Conservation (phyloP, 371 early-diverging fungal genomes). For the Actinomucor elegans region DNA sequence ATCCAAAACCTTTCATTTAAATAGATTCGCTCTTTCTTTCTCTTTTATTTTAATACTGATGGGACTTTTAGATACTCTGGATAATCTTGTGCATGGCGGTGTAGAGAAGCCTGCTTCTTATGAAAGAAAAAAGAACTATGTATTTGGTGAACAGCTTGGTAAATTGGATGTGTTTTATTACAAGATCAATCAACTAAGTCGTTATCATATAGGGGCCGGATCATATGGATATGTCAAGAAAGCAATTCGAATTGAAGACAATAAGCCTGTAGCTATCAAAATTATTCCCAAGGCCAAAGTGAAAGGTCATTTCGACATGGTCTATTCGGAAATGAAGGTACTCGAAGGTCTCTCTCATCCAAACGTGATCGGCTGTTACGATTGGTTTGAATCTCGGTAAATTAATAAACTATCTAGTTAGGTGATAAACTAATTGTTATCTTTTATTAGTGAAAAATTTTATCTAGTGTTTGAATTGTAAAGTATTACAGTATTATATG, state of each 20-base stretch:
- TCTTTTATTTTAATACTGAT: slow-evolving; percentile 6
- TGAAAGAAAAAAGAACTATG: slow-evolving; percentile 67
- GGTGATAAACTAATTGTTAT: neutral
- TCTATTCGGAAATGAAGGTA: slow-evolving; percentile 69
- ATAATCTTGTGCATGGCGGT: slow-evolving; percentile 22
- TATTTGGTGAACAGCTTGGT: slow-evolving; percentile 62
- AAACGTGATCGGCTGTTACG: slow-evolving; percentile 78
- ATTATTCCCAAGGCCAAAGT: slow-evolving; percentile 70
- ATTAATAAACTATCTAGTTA: no score
- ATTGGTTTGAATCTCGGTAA: slow-evolving; percentile 69
- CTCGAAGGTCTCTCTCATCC: slow-evolving; percentile 71
- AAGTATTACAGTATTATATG: slow-evolving; percentile 3
- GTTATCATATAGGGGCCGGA: slow-evolving; percentile 71
- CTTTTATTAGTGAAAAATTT: slow-evolving; percentile 52
- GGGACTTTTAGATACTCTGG: slow-evolving; percentile 17
- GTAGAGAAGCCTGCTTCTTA: slow-evolving; percentile 60
- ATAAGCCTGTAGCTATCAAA: slow-evolving; percentile 71
- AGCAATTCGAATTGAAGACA: slow-evolving; percentile 52
- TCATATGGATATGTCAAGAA: slow-evolving; percentile 76
- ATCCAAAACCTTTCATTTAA: no score
- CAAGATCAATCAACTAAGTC: neutral
- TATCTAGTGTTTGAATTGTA: slow-evolving; percentile 88
- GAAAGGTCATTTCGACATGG: slow-evolving; percentile 68
- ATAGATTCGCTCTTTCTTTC: neutral
- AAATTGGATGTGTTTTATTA: neutral